phyloP scores from a whole-genome alignment of 164 flowering plant genomes.

The Vitis vinifera region ASM3070453v1 NC_081822.1:10054501-10055000 shows the following conservation, averaged over 20 bases:
- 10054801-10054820: too few relatives aligned
- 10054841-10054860: conserved; percentile 7
- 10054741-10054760: conserved; percentile 22
- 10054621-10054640: conserved; percentile 63
- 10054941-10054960: neutral
- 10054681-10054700: conserved; percentile 88
- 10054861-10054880: too few relatives aligned
- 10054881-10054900: too few relatives aligned
- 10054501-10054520: too few relatives aligned
- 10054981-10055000: conserved; percentile 80
- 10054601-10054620: conserved; percentile 72
- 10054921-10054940: neutral
- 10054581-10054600: conserved; percentile 84
- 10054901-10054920: too few relatives aligned
- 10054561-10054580: conserved; percentile 34
- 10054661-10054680: conserved; percentile 79
- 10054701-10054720: conserved; percentile 82
- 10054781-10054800: too few relatives aligned
- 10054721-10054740: conserved; percentile 78
- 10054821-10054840: neutral
- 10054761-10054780: neutral
- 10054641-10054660: conserved; percentile 66
- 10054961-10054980: conserved; percentile 4
- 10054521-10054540: too few relatives aligned
- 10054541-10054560: too few relatives aligned